Conservation (phyloP, 1,284 basidiomycete species). For the Austroboletus niveus region DNA sequence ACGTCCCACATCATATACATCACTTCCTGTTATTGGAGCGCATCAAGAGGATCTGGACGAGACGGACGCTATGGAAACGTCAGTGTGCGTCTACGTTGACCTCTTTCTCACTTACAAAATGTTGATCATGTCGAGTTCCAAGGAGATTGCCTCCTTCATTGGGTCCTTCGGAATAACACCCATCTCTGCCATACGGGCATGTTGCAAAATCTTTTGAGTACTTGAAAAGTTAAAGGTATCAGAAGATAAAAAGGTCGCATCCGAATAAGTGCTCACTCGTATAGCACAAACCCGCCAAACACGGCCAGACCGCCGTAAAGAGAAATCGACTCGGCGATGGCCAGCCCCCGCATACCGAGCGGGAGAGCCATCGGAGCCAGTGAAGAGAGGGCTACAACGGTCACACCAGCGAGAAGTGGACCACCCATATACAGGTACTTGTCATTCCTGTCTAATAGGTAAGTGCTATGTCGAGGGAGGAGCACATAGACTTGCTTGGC, state of each 20-base stretch:
- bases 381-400: slow-evolving; percentile 82
- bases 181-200: slow-evolving; percentile 71
- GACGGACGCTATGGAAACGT: slow-evolving; percentile 55
- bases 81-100: neutral
- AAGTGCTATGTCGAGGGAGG: neutral
- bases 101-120: slow-evolving; percentile 59
- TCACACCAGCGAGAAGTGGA: slow-evolving; percentile 80
- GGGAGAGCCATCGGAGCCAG: slow-evolving; percentile 88
- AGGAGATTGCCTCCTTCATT: slow-evolving; percentile 73
- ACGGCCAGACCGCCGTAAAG: slow-evolving; percentile 87
- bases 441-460: slow-evolving; percentile 57
- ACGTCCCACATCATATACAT: neutral
- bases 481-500: slow-evolving; percentile 53
- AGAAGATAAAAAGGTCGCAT: neutral
- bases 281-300: slow-evolving; percentile 85
- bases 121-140: slow-evolving; percentile 88
- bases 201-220: slow-evolving; percentile 79
- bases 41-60: slow-evolving; percentile 81
- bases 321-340: slow-evolving; percentile 75
- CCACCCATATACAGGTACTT: slow-evolving; percentile 85
- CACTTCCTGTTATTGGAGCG: slow-evolving; percentile 52
- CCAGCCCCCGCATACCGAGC: slow-evolving; percentile 73
- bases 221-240: slow-evolving; percentile 20
- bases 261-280: slow-evolving; percentile 57
- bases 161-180: slow-evolving; percentile 73